Conservation (phyloP, 2,329 filamentous ascomycete genomes). For the Lecanicillium sp. region DNA sequence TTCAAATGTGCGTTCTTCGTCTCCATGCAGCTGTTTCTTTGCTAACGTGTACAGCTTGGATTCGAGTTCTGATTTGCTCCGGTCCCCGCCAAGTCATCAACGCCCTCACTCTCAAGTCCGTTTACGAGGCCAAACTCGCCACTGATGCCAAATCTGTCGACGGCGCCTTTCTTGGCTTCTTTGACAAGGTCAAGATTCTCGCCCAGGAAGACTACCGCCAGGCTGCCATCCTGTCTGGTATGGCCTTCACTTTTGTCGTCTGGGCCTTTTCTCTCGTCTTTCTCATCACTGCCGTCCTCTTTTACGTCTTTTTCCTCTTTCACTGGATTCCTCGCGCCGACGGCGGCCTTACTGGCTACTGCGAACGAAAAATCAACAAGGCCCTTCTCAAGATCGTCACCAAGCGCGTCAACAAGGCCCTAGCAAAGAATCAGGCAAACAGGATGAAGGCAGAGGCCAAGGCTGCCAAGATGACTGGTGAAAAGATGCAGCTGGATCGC, state of each 20-base stretch:
- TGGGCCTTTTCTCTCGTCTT: conserved; percentile 79
- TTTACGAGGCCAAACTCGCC: conserved; percentile 71
- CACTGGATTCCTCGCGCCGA: conserved; percentile 82
- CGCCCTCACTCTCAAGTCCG: conserved; percentile 77
- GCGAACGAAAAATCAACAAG: conserved; percentile 84
- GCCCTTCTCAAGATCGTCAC: conserved; percentile 79
- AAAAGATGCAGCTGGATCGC: conserved; percentile 42
- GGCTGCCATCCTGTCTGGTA: conserved; percentile 76
- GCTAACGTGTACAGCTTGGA: conserved; percentile 55
- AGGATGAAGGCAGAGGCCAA: conserved; percentile 45
- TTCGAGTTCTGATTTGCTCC: conserved; percentile 84
- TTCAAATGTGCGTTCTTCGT: conserved; percentile 48
- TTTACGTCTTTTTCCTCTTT: conserved; percentile 87
- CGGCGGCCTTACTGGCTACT: conserved; percentile 77
- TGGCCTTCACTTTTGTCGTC: conserved; percentile 86
- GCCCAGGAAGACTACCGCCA: conserved; percentile 70
- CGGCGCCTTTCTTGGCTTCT: conserved; percentile 67
- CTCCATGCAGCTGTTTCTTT: not conserved
- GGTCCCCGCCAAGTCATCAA: conserved; percentile 91
- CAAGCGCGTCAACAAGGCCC: conserved; percentile 79
- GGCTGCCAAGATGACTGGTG: conserved; percentile 48
- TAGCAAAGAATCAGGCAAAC: conserved; percentile 69
- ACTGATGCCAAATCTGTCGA: conserved; percentile 46
- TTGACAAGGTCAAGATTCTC: conserved; percentile 70
- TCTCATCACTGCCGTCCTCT: conserved; percentile 65